These are phyloP conservation scores for Ophiognomonia clavigignenti-juglandacearum DNA, from an alignment of 2,329 filamentous ascomycete genomes.

Conservation along the genomic window DNA sequence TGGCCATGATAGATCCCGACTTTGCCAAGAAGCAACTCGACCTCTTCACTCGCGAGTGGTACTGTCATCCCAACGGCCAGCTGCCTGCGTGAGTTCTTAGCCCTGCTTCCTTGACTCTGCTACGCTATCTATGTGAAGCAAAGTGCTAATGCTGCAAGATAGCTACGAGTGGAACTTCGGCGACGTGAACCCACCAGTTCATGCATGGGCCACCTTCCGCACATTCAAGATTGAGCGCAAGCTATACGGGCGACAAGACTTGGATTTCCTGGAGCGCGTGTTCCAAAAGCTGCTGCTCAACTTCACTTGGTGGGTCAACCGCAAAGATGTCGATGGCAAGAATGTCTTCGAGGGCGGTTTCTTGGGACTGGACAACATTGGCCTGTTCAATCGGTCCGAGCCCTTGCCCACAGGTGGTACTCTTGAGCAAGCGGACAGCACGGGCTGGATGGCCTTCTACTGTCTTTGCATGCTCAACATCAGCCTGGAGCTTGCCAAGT, in stretches of 20 bases:
- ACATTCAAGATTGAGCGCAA: conserved; percentile 98
- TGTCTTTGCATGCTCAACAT: conserved; percentile 97
- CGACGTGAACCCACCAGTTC: conserved; percentile 93
- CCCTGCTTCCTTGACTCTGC: not conserved
- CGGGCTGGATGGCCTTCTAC: conserved; percentile 99
- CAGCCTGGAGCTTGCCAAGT: conserved; percentile 88
- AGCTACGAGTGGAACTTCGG: conserved; percentile 94
- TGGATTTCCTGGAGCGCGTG: conserved; percentile 92
- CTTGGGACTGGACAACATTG: conserved; percentile 93
- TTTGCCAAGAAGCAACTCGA: conserved; percentile 98
- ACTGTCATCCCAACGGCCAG: conserved; percentile 96
- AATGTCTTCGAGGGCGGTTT: conserved; percentile 98
- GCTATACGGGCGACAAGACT: conserved; percentile 88
- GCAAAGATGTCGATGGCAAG: conserved; percentile 90
- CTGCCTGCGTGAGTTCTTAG: conserved; percentile 68
- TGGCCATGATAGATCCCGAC: conserved; percentile 96
- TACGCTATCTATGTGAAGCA: not conserved
- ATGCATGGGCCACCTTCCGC: conserved; percentile 93
- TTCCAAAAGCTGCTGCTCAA: conserved; percentile 95
- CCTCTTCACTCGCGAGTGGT: conserved; percentile 94
- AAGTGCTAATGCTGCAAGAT: not conserved
- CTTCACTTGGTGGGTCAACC: conserved; percentile 99
- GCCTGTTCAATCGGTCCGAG: conserved; percentile 94
- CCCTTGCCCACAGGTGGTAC: conserved; percentile 89
- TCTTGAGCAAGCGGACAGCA: conserved; percentile 94